Evolutionary conservation across 2,329 filamentous ascomycete species (phyloP), one percentile per base, ranked within the genome.

Genomic region (Endothia cerciana): DNA sequence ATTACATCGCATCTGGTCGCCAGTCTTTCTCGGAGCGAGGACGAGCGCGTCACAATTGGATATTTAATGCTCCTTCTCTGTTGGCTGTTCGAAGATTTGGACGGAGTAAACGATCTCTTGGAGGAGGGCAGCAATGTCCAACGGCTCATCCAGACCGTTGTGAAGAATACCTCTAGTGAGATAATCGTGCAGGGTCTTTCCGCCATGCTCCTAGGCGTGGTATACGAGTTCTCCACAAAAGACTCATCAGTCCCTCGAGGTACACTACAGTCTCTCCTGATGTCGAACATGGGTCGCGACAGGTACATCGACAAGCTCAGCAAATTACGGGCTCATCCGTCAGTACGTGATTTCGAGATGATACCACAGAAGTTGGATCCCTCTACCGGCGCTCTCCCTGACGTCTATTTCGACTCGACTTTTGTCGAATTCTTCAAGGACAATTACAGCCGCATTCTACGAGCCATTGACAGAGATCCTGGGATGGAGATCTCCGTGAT

Each of bases 221-320:
- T 95, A 4, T 99, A 98, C 75, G 95, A 99, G 73, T 99, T 98
- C 74, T 98, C 94, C 11, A 97, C 94, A 0, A 97, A 97, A 75
- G 95, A 99, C 77, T 98, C 94, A 0, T 93, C 95, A 0, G 90
- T 99, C 61, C 87, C 94, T 6, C 86, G 95, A 68, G 84, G 88
- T 30, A 94, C 91, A 11, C 80, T 99, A 55, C 91, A 97, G 73
- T 88, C 91, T 30, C 85, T 97, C 36, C 82, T 99, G 43, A 83
- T 87, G 36, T 88, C 90, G 55, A 88, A 90, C 65, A 85, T 98
- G 72, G 92, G 93, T 47, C 89, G 94, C 70, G 93, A 97, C 72
- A 89, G 90, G 72, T 99, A 97, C 74, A 87, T 96, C 64, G 91
- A 96, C 76, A 89, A 89, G 68, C 84, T 99, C 47, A 87, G 86